These are phyloP conservation scores for Penicillium antarcticum DNA, from an alignment of 495 filamentous ascomycete genomes.

Conservation along the genomic window DNA sequence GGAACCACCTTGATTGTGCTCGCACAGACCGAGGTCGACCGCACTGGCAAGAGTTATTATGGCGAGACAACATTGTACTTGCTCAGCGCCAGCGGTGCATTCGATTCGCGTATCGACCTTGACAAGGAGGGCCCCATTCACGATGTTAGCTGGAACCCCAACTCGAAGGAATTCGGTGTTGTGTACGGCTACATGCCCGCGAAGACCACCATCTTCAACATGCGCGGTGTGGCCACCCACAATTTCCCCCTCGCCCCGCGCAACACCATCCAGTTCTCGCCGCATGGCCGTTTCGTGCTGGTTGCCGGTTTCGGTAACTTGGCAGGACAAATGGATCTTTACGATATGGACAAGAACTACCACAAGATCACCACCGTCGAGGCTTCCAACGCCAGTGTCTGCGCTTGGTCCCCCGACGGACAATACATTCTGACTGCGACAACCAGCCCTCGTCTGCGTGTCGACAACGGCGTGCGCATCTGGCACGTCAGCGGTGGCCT, in stretches of 20 bases:
- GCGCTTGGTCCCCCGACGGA: conserved; percentile 94
- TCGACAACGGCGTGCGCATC: conserved; percentile 93
- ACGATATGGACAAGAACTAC: conserved; percentile 90
- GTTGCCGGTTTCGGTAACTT: conserved; percentile 97
- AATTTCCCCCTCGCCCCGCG: conserved; percentile 80
- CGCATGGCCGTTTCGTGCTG: conserved; percentile 85
- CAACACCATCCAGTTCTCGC: conserved; percentile 94
- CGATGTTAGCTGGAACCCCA: conserved; percentile 96
- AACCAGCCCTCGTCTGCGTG: conserved; percentile 87
- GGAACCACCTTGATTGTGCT: conserved; percentile 91
- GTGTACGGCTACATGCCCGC: conserved; percentile 97
- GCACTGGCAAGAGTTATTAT: conserved; percentile 97
- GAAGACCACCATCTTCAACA: conserved; percentile 95
- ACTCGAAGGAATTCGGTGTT: conserved; percentile 94
- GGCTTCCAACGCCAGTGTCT: conserved; percentile 91
- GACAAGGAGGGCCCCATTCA: conserved; percentile 98
- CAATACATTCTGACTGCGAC: conserved; percentile 94
- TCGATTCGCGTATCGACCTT: conserved; percentile 86
- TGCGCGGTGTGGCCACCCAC: conserved; percentile 73
- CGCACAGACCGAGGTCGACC: conserved; percentile 97
- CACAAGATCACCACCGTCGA: conserved; percentile 89
- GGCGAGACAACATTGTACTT: conserved; percentile 97
- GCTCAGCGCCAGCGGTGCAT: conserved; percentile 83
- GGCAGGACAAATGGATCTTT: conserved; percentile 95
- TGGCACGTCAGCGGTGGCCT: conserved; percentile 90